phyloP scores from a whole-genome alignment of 2,329 filamentous ascomycete species.

The Parascedosporium putredinis region DNA sequence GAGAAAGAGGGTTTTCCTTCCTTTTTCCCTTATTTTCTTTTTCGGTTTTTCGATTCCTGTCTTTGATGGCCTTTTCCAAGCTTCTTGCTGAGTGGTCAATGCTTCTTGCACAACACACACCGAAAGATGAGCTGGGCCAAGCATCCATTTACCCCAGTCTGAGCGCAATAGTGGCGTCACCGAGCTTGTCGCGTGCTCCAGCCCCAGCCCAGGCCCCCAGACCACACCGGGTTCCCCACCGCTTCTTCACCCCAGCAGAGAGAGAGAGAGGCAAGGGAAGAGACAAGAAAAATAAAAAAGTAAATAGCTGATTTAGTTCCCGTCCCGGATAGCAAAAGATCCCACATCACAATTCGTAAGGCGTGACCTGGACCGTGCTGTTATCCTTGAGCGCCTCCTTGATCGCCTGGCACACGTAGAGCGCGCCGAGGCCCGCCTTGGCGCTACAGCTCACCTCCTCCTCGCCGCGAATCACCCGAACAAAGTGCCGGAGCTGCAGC shows the following conservation, averaged over 20 bases:
- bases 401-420: not conserved
- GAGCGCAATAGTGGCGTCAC: not conserved
- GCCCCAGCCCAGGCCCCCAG: too few relatives aligned
- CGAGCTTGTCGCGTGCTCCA: too few relatives aligned
- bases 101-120: not conserved
- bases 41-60: too few relatives aligned
- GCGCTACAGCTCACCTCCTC: conserved; percentile 35
- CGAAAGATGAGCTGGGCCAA: not conserved
- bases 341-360: not conserved
- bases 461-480: conserved; percentile 32
- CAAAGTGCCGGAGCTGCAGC: conserved; percentile 39
- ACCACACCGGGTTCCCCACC: not conserved
- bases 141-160: not conserved
- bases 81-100: too few relatives aligned
- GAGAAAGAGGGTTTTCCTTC: too few relatives aligned
- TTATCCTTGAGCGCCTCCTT: not conserved
- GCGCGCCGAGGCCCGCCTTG: conserved; percentile 10
- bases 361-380: not conserved
- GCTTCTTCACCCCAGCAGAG: not conserved
- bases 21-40: too few relatives aligned
- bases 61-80: too few relatives aligned
- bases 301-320: too few relatives aligned
- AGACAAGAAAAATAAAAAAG: too few relatives aligned
- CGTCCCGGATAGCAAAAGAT: too few relatives aligned
- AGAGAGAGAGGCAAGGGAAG: too few relatives aligned